These are phyloP conservation scores for Yamadazyma insecticola DNA, from an alignment of 805 yeast genomes.

Conservation along the genomic window DNA sequence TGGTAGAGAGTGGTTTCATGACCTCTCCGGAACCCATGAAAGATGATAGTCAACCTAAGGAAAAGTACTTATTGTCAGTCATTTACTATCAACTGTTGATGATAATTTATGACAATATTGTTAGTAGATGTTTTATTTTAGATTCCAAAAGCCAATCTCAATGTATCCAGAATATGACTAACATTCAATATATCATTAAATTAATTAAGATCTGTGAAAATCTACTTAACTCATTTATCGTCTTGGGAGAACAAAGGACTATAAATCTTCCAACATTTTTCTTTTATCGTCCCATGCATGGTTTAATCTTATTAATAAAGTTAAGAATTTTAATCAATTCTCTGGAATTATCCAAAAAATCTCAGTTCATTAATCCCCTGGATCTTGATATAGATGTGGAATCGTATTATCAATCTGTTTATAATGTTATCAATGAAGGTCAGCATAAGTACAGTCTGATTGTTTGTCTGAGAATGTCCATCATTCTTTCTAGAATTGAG, in stretches of 20 bases:
- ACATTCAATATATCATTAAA: conserved; percentile 34
- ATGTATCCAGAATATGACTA: conserved; percentile 21
- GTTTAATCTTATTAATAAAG: conserved; percentile 44
- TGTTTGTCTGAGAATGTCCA: conserved; percentile 20
- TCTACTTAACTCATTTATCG: conserved; percentile 41
- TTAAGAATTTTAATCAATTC: conserved; percentile 43
- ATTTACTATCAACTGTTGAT: conserved; percentile 48
- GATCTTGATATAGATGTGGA: conserved; percentile 18
- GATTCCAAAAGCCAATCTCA: conserved; percentile 7
- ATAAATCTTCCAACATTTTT: conserved; percentile 46
- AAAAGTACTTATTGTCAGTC: conserved; percentile 36
- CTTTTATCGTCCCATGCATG: conserved; percentile 51
- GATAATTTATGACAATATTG: conserved; percentile 49
- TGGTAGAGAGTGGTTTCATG: conserved; percentile 38
- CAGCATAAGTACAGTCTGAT: conserved; percentile 16
- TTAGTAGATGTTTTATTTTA: conserved; percentile 29
- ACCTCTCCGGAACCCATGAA: conserved; percentile 12
- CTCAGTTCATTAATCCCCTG: conserved; percentile 9
- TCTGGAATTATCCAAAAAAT: conserved; percentile 19
- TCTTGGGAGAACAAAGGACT: conserved; percentile 32
- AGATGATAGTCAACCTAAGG: conserved; percentile 21
- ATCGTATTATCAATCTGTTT: conserved; percentile 14
- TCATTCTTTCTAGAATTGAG: conserved; percentile 18
- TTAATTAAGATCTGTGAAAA: conserved; percentile 44
- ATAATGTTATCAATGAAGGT: conserved; percentile 15